A percentile compares a stretch with the other conserved stretches of the same genome.
phyloP scores from a whole-genome alignment of 139 green algal species.

The Choricystis sp. region DNA sequence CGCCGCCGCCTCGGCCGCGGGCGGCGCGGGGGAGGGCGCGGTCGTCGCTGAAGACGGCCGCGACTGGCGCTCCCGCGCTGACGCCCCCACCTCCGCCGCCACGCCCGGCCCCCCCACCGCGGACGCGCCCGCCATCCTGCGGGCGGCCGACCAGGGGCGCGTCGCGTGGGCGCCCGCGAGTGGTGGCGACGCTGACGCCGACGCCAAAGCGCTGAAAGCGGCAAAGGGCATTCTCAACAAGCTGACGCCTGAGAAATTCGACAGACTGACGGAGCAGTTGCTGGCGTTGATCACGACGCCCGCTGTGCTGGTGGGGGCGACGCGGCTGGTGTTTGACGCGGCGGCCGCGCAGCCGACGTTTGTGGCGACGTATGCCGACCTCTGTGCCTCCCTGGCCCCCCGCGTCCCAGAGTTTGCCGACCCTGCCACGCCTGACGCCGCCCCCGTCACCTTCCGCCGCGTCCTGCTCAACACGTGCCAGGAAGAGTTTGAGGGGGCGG shows the following conservation, averaged over 20 bases:
- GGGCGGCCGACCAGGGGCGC: constrained; percentile 46
- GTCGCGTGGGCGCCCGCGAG: constrained; percentile 44
- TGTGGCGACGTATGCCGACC: constrained; percentile 72
- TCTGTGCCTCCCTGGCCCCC: constrained; percentile 30
- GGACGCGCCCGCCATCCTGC: constrained; percentile 26
- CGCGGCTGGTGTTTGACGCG: constrained; percentile 92
- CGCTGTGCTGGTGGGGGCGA: constrained; percentile 49
- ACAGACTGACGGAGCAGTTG: constrained; percentile 70
- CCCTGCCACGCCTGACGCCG: background rate
- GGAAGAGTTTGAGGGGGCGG: constrained; percentile 86
- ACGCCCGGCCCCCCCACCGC: background rate
- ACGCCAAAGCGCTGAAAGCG: constrained; percentile 56
- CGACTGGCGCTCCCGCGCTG: constrained; percentile 42
- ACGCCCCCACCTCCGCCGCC: background rate
- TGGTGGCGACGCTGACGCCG: constrained; percentile 4
- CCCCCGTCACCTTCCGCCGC: constrained; percentile 64
- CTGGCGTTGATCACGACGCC: constrained; percentile 53
- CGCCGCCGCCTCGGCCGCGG: constrained; percentile 10
- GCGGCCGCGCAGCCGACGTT: constrained; percentile 94
- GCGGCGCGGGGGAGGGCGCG: constrained; percentile 25
- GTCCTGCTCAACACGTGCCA: constrained; percentile 98
- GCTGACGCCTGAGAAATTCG: constrained; percentile 98
- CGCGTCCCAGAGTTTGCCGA: background rate
- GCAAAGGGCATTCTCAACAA: constrained; percentile 99
- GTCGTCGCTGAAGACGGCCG: constrained; percentile 36